phyloP scores from a whole-genome alignment of 164 flowering plant genomes.

The Magnolia kwangsiensis region DNA sequence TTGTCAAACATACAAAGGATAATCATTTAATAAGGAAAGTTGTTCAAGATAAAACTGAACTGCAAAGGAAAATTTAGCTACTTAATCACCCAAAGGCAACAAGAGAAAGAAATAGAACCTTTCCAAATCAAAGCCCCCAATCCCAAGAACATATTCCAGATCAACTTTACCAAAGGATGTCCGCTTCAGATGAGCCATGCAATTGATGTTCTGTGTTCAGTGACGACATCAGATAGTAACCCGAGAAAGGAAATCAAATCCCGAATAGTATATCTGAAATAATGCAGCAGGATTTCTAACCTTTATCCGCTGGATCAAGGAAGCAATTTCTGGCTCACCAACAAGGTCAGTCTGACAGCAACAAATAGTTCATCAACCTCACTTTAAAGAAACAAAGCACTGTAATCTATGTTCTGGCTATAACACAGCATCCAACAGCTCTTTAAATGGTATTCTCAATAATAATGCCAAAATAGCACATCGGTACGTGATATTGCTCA shows the following conservation, averaged over 20 bases:
- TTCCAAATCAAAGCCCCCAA: conserved; percentile 98
- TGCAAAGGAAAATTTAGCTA: background rate
- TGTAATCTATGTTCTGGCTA: background rate
- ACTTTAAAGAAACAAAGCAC: background rate
- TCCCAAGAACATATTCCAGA: conserved; percentile 95
- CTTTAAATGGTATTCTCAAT: background rate
- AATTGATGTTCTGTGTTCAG: conserved; percentile 57
- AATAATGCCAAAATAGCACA: background rate
- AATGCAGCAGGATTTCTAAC: conserved; percentile 34
- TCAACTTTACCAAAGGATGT: conserved; percentile 90
- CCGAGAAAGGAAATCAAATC: background rate
- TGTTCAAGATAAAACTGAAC: background rate
- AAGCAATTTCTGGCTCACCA: conserved; percentile 58
- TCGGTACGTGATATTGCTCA: background rate
- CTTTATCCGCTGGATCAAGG: conserved; percentile 71
- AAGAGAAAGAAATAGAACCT: conserved; percentile 42
- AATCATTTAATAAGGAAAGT: no score
- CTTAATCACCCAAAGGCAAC: background rate
- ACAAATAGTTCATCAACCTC: background rate
- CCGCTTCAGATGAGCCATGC: conserved; percentile 69
- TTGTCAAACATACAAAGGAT: no score
- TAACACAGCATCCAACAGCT: background rate
- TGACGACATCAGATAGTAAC: background rate
- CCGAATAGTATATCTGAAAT: background rate
- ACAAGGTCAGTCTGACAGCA: conserved; percentile 81